Conservation (phyloP, 805 yeast species). For the Metschnikowia chrysomelidarum region DNA sequence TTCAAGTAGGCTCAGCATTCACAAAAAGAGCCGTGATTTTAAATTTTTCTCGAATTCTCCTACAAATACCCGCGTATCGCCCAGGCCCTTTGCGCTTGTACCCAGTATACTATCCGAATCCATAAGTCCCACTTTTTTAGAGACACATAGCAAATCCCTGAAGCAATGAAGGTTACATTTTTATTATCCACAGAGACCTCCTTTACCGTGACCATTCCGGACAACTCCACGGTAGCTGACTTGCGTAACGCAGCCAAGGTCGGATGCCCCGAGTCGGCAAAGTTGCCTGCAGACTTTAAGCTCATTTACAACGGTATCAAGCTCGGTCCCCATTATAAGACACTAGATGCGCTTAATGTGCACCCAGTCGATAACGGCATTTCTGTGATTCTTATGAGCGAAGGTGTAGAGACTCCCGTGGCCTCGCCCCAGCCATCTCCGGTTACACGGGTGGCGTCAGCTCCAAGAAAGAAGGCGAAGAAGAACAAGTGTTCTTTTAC, state of each 20-base stretch:
- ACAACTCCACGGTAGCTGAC: conserved; percentile 51
- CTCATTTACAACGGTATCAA: conserved; percentile 40
- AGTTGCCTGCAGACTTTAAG: conserved; percentile 38
- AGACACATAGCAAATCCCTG: too few relatives aligned
- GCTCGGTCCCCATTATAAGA: conserved; percentile 28
- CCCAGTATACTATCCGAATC: too few relatives aligned
- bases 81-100: too few relatives aligned
- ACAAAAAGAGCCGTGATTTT: too few relatives aligned
- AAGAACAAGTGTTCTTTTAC: conserved; percentile 51
- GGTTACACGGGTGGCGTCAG: conserved; percentile 13
- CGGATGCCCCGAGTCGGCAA: conserved; percentile 28
- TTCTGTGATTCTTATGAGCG: conserved; percentile 28
- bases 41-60: too few relatives aligned
- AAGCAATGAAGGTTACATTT: conserved; percentile 48
- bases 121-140: too few relatives aligned
- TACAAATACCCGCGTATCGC: too few relatives aligned
- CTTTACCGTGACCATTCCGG: conserved; percentile 49
- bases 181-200: conserved; percentile 45
- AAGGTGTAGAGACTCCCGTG: conserved; percentile 25
- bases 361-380: conserved; percentile 15
- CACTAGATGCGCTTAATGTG: conserved; percentile 23
- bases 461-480: conserved; percentile 31
- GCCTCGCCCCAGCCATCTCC: conserved; percentile 22
- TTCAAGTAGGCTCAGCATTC: too few relatives aligned
- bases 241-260: conserved; percentile 46